Percentiles rank a stretch among this genome's conserved stretches.
phyloP scores from a whole-genome alignment of 2,329 filamentous ascomycete genomes.

The Clarireedia sp. region DNA sequence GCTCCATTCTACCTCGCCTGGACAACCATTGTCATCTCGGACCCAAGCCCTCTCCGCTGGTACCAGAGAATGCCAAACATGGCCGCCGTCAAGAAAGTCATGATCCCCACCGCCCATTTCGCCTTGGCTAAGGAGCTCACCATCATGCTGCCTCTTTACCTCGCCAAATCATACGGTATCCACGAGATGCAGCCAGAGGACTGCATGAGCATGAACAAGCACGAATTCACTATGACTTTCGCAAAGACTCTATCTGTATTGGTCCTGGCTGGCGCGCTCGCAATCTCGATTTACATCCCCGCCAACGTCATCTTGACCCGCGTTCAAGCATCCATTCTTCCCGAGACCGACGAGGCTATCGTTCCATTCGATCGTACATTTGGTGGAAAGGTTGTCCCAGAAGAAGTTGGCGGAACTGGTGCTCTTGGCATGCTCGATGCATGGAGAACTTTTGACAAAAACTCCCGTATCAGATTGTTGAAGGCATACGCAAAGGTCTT shows the following conservation, averaged over 20 bases:
- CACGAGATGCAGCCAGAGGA: slow-evolving; percentile 27
- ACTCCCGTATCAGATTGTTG: slow-evolving; percentile 64
- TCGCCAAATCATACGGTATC: slow-evolving; percentile 29
- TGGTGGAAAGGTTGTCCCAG: slow-evolving; percentile 66
- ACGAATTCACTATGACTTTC: slow-evolving; percentile 31
- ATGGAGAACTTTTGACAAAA: slow-evolving; percentile 68
- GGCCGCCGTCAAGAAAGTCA: slow-evolving; percentile 59
- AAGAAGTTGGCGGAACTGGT: slow-evolving; percentile 64
- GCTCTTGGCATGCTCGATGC: slow-evolving; percentile 66
- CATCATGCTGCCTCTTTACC: slow-evolving; percentile 38
- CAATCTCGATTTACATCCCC: slow-evolving; percentile 63
- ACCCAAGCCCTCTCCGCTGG: slow-evolving; percentile 54
- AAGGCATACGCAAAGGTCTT: slow-evolving; percentile 69
- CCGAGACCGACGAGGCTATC: slow-evolving; percentile 73
- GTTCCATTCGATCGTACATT: slow-evolving; percentile 88
- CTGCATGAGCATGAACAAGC: slow-evolving; percentile 19
- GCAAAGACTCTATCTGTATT: slow-evolving; percentile 41
- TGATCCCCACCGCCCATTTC: slow-evolving; percentile 55
- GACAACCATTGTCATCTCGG: slow-evolving; percentile 79
- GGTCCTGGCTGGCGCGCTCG: slow-evolving; percentile 40
- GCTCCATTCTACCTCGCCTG: slow-evolving; percentile 67
- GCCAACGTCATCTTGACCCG: slow-evolving; percentile 69
- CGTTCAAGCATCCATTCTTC: slow-evolving; percentile 78
- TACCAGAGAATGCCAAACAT: slow-evolving; percentile 57
- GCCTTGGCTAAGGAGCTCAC: slow-evolving; percentile 49